Evolutionary conservation across 257 asterid species (phyloP), one percentile per base, ranked within the genome.

Genomic region (Asclepias syriaca): DNA sequence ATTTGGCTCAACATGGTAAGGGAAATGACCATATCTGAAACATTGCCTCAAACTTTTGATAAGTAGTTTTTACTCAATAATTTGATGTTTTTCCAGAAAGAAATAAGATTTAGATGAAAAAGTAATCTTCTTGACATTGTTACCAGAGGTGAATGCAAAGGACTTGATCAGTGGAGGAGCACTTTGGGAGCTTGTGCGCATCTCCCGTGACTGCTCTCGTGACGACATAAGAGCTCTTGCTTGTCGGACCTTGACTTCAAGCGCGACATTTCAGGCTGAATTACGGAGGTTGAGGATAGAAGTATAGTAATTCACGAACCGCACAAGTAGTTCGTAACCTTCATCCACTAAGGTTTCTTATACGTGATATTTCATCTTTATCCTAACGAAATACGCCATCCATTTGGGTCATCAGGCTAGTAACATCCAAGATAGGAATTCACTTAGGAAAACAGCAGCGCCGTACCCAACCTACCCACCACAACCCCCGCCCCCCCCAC

Each of bases 101-200:
- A n/a, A 24, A 24, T n/a, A 37, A 48, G 39, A 34, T 4, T 4
- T 43, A 7, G 11, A 43, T 9, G 48, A 18, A 39, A 29, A 53
- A 73, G 7, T 29, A 24, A 60, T 34, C 53, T 69, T n/a, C 4
- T 61, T n/a, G 56, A 29, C 29, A 7, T 16, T 56, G 63, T 55
- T 74, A 45, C 59, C 97, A 95, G 99, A 95, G 87, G 78, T 83
- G 51, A 95, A 95, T 75, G 96, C 97, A 8, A 90, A 81, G 74
- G 99, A 95, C 76, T 84, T 95, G 91, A 90, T 95, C 48, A 80
- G 84, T 55, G 98, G 98, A 74, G 99, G 99, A 61, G 97, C 98
- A 59, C 97, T 95, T 16, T 92, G 98, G 99, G 98, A 95, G 94
- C 93, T 95, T 21, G 92, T 90, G 61, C 97, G 99, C 69, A 92